A percentile compares a stretch with the other conserved stretches of the same genome.
phyloP scores from a whole-genome alignment of 2,329 filamentous ascomycete genomes.

The Furcasterigmium sp. region DNA sequence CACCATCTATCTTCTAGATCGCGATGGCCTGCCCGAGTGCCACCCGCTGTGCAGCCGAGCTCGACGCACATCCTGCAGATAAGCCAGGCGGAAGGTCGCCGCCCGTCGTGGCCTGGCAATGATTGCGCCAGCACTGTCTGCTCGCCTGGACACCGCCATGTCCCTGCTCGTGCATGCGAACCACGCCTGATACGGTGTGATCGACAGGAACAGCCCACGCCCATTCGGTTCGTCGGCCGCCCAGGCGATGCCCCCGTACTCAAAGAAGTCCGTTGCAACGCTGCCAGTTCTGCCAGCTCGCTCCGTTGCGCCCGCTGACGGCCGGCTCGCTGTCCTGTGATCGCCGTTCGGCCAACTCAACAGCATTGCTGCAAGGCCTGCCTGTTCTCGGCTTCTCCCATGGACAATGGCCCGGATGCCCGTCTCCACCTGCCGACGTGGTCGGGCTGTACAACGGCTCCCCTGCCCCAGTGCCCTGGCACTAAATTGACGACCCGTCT shows the following conservation, averaged over 20 bases:
- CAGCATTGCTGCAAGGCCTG: no score
- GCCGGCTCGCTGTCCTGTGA: no score
- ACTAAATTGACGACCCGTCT: no score
- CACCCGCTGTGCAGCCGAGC: not conserved
- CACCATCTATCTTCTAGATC: not conserved
- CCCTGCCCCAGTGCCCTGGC: no score
- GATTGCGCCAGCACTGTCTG: not conserved
- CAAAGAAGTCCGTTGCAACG: no score
- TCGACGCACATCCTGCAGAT: not conserved
- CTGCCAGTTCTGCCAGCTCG: no score
- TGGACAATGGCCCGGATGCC: no score
- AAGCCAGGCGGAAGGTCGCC: not conserved
- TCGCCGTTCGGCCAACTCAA: no score
- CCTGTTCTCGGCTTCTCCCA: no score
- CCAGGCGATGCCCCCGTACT: no score
- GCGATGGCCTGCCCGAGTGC: not conserved
- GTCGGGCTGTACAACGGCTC: not conserved
- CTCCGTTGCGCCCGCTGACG: no score
- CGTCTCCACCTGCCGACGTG: not conserved
- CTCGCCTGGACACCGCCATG: not conserved
- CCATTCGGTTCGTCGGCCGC: conserved; percentile 1
- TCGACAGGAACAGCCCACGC: conserved; percentile 3
- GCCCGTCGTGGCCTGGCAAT: not conserved
- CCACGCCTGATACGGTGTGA: not conserved
- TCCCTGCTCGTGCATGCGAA: not conserved